A percentile compares a stretch with the other conserved stretches of the same genome.
Evolutionary conservation across 2,329 filamentous ascomycete genomes (phyloP).

Genomic region (Leptographium radiaticola): DNA sequence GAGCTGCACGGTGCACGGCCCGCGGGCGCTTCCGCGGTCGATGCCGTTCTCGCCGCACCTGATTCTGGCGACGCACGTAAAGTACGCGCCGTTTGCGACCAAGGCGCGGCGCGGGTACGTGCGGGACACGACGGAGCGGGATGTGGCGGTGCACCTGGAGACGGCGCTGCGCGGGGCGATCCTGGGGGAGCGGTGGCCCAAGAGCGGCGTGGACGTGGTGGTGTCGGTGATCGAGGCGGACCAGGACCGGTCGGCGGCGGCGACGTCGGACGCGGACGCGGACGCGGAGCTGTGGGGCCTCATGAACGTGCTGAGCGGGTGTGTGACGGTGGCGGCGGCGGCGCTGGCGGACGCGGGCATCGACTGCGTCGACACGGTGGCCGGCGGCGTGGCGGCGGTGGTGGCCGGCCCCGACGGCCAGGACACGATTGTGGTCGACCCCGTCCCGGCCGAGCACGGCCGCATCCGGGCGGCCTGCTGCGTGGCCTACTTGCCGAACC

Average conservation of each 20-base stretch:
- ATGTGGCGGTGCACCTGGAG: constrained; percentile 82
- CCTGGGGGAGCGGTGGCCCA: constrained; percentile 94
- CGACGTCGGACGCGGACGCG: constrained; percentile 18
- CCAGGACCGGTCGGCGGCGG: constrained; percentile 50
- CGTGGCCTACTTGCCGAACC: constrained; percentile 72
- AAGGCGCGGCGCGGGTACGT: constrained; percentile 72
- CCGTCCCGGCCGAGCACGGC: constrained; percentile 66
- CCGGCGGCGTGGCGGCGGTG: constrained; percentile 78
- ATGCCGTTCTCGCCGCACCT: constrained; percentile 88
- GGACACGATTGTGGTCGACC: constrained; percentile 53
- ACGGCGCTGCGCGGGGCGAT: constrained; percentile 80
- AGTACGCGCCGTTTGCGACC: constrained; percentile 91
- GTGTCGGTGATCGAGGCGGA: constrained; percentile 90
- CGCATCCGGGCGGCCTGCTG: constrained; percentile 73
- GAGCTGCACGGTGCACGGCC: constrained; percentile 85
- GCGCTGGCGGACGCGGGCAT: constrained; percentile 91
- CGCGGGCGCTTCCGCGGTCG: constrained; percentile 76
- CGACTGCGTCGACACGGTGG: constrained; percentile 83
- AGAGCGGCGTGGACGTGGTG: constrained; percentile 91
- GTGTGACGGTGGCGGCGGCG: constrained; percentile 85
- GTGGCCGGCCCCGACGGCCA: constrained; percentile 17
- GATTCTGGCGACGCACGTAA: constrained; percentile 83
- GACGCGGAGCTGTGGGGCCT: constrained; percentile 64
- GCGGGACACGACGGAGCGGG: constrained; percentile 73
- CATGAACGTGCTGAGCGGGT: constrained; percentile 85